These are phyloP conservation scores for Neopestalotiopsis sp. DNA, from an alignment of 2,329 filamentous ascomycete species.

Conservation along the genomic window DNA sequence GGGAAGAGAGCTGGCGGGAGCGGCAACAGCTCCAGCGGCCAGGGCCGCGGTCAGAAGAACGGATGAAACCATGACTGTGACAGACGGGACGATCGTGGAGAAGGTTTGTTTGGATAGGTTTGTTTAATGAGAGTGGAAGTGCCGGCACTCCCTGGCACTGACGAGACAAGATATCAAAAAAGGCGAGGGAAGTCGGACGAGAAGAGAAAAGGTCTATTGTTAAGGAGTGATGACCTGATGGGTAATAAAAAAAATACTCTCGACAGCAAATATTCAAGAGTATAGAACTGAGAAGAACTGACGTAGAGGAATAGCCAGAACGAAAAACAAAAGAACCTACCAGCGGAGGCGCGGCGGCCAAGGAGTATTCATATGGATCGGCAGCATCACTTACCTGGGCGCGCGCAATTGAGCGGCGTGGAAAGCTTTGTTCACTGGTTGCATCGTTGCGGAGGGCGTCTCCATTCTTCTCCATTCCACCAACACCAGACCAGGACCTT, in stretches of 20 bases:
- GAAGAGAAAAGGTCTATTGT: slow-evolving; percentile 8
- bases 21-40: slow-evolving; percentile 10
- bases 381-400: not conserved
- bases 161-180: not conserved
- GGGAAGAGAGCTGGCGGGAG: slow-evolving; percentile 7
- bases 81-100: not conserved
- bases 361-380: slow-evolving; percentile 1
- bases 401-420: not conserved
- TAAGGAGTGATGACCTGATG: slow-evolving; percentile 11
- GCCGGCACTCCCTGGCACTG: slow-evolving; percentile 14
- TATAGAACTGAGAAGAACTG: slow-evolving; percentile 13
- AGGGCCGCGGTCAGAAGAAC: slow-evolving; percentile 9
- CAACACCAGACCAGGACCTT: not conserved
- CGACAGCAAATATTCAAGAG: not conserved
- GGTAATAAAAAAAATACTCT: slow-evolving; percentile 1
- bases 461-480: slow-evolving; percentile 1
- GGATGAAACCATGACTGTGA: slow-evolving; percentile 12
- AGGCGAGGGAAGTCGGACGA: slow-evolving; percentile 3
- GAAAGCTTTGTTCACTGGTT: not conserved
- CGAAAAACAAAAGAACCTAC: not conserved
- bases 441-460: not conserved
- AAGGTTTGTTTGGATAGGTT: not conserved
- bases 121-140: slow-evolving; percentile 4
- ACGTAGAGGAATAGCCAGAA: not conserved
- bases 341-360: not conserved